Conservation (phyloP, 768 basidiomycete species). For the Boletus huronensis region DNA sequence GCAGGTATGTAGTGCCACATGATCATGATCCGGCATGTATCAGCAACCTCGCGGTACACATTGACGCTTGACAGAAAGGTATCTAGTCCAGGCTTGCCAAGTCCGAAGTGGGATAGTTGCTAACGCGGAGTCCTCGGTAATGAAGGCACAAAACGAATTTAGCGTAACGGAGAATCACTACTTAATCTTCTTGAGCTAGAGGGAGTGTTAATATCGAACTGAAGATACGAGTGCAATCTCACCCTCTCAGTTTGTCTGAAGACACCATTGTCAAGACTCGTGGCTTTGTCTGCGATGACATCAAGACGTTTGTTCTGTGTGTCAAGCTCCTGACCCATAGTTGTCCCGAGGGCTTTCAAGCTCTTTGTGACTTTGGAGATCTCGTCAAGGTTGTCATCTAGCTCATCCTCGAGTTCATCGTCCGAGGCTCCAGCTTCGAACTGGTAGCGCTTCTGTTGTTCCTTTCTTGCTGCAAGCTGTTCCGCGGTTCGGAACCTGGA, state of each 20-base stretch:
- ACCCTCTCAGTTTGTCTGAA: slow-evolving; percentile 82
- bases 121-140: background rate
- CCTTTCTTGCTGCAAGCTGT: slow-evolving; percentile 55
- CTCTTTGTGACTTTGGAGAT: slow-evolving; percentile 73
- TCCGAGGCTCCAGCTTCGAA: slow-evolving; percentile 90
- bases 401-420: slow-evolving; percentile 91
- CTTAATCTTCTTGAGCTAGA: slow-evolving; percentile 61
- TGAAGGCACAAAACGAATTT: background rate
- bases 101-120: background rate
- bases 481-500: slow-evolving; percentile 46
- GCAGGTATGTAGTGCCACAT: background rate
- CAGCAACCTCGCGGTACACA: background rate
- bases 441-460: slow-evolving; percentile 79
- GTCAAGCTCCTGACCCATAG: slow-evolving; percentile 88
- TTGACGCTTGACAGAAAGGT: slow-evolving; percentile 7
- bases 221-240: slow-evolving; percentile 26
- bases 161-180: slow-evolving; percentile 20
- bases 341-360: slow-evolving; percentile 72
- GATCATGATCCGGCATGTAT: background rate
- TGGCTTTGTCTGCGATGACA: slow-evolving; percentile 75
- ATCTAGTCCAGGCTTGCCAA: slow-evolving; percentile 11
- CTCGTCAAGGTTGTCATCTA: slow-evolving; percentile 90
- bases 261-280: slow-evolving; percentile 68
- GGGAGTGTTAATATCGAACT: slow-evolving; percentile 4
- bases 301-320: slow-evolving; percentile 80